Percentiles rank a stretch among this genome's conserved stretches.
Evolutionary conservation across 192 early-diverging fungal genomes (phyloP).

Genomic region (Entomortierella parvispora): DNA sequence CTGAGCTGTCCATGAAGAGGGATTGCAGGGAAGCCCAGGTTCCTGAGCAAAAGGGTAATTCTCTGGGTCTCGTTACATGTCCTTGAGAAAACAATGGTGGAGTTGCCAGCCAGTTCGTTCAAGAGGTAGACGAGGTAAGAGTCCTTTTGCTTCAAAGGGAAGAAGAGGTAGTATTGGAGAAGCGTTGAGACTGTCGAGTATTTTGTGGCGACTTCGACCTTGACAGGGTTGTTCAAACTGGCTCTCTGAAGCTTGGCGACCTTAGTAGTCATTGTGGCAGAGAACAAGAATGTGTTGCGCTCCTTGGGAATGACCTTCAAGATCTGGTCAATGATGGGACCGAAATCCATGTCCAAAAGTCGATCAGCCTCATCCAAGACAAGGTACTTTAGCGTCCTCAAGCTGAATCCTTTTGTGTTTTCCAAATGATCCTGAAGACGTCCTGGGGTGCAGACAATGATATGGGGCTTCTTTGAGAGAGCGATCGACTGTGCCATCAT

Average conservation of each 20-base stretch:
- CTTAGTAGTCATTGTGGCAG: slow-evolving; percentile 98
- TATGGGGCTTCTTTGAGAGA: slow-evolving; percentile 93
- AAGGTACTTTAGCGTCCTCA: slow-evolving; percentile 91
- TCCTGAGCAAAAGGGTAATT: slow-evolving; percentile 87
- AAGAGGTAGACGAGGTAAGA: slow-evolving; percentile 91
- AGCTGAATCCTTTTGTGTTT: slow-evolving; percentile 97
- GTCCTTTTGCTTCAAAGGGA: slow-evolving; percentile 97
- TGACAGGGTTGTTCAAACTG: slow-evolving; percentile 91
- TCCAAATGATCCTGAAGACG: slow-evolving; percentile 96
- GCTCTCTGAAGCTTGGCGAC: slow-evolving; percentile 96
- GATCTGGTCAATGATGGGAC: slow-evolving; percentile 96
- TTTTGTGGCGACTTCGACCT: slow-evolving; percentile 95
- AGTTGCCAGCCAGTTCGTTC: slow-evolving; percentile 92
- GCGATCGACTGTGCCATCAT: slow-evolving; percentile 97
- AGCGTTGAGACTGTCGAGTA: slow-evolving; percentile 95
- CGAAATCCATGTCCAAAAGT: slow-evolving; percentile 94
- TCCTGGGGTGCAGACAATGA: slow-evolving; percentile 96
- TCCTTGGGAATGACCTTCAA: slow-evolving; percentile 92
- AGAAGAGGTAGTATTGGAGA: slow-evolving; percentile 96
- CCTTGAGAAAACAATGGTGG: slow-evolving; percentile 92
- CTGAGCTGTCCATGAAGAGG: slow-evolving; percentile 93
- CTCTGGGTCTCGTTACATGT: slow-evolving; percentile 90
- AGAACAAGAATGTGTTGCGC: slow-evolving; percentile 93
- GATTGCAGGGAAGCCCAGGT: slow-evolving; percentile 94
- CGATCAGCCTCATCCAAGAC: slow-evolving; percentile 95